phyloP scores from a whole-genome alignment of 2,329 filamentous ascomycete genomes.

The Sodiomyces alkalinus region DNA sequence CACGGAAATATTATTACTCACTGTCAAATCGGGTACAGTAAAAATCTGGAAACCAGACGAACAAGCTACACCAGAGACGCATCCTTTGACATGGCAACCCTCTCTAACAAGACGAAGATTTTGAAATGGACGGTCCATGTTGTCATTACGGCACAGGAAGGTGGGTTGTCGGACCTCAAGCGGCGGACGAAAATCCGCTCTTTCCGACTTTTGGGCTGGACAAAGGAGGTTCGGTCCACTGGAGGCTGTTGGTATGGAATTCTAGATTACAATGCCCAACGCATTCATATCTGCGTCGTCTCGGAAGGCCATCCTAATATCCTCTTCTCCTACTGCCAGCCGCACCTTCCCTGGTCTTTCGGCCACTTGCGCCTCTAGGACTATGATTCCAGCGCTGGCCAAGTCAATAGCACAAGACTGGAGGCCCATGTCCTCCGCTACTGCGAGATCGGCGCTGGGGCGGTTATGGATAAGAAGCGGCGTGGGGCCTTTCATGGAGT shows the following conservation, averaged over 20 bases:
- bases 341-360: slow-evolving; percentile 81
- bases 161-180: no score
- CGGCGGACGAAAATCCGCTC: no score
- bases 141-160: no score
- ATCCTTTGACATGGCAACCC: slow-evolving; percentile 87
- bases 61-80: slow-evolving; percentile 74
- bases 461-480: slow-evolving; percentile 4
- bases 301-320: slow-evolving; percentile 73
- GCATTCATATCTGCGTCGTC: slow-evolving; percentile 80
- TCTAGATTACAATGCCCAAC: slow-evolving; percentile 46
- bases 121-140: slow-evolving; percentile 19
- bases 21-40: no score
- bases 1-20: slow-evolving; percentile 1
- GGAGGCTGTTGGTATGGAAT: no score
- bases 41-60: slow-evolving; percentile 97
- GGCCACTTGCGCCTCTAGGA: slow-evolving; percentile 63
- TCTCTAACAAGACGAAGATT: slow-evolving; percentile 64
- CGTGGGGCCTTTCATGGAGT: not conserved
- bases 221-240: no score
- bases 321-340: slow-evolving; percentile 76
- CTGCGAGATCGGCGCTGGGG: slow-evolving; percentile 1
- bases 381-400: slow-evolving; percentile 74
- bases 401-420: slow-evolving; percentile 66
- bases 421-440: slow-evolving; percentile 19
- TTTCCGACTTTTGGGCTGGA: no score